phyloP scores from a whole-genome alignment of 306 rosid genomes.

The Neltuma alba region DNA sequence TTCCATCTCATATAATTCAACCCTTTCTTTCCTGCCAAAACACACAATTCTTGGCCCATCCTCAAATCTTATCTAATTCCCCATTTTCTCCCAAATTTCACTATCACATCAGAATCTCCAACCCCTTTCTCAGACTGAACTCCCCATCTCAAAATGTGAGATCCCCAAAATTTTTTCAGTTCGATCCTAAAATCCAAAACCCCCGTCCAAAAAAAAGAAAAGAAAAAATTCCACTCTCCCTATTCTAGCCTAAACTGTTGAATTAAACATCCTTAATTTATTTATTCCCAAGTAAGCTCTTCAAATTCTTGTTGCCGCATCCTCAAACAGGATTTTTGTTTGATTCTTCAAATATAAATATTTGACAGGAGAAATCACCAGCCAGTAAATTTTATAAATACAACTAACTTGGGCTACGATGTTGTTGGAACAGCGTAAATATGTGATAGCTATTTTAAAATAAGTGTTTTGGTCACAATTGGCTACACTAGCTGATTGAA shows the following conservation, averaged over 20 bases:
- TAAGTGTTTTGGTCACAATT: neutral
- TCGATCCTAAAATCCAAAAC: neutral
- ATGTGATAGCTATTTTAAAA: neutral
- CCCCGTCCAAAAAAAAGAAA: neutral
- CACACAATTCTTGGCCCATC: neutral
- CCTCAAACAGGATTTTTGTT: neutral
- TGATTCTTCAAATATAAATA: conserved; percentile 2
- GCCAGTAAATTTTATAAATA: neutral
- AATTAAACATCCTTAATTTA: neutral
- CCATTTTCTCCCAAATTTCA: neutral
- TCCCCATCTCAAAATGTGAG: neutral
- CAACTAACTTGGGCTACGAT: neutral
- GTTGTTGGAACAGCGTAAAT: neutral
- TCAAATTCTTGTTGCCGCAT: neutral
- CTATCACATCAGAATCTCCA: neutral
- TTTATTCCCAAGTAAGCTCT: neutral
- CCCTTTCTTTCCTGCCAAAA: neutral
- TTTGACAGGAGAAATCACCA: neutral
- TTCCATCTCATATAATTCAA: neutral
- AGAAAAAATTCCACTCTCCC: neutral
- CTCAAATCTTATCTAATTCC: neutral
- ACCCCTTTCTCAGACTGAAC: neutral
- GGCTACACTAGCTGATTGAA: neutral
- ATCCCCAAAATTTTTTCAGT: neutral
- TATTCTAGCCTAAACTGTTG: neutral